These are phyloP conservation scores for Cyclocybe cylindracea DNA, from an alignment of 768 basidiomycete genomes.

Conservation along the genomic window DNA sequence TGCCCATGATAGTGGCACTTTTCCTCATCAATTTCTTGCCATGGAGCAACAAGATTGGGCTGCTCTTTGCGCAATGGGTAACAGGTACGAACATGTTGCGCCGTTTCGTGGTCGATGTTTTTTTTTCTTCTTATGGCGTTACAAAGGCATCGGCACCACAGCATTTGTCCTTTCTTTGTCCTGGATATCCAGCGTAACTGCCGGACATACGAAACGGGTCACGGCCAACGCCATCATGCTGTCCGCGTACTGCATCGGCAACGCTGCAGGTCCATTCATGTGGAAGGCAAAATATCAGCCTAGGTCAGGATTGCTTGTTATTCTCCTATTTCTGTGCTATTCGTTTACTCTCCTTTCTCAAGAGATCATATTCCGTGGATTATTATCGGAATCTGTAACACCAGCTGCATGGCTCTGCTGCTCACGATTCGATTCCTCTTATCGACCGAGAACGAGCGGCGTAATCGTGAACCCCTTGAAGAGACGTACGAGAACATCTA, in stretches of 20 bases:
- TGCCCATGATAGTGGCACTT: conserved; percentile 66
- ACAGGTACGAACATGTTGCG: conserved; percentile 37
- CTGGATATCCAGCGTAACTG: conserved; percentile 67
- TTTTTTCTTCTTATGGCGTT: neutral
- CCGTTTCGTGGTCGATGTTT: no score
- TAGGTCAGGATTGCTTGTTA: conserved; percentile 37
- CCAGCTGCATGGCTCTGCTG: conserved; percentile 45
- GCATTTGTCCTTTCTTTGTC: conserved; percentile 61
- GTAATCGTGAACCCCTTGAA: conserved; percentile 56
- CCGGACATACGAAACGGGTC: conserved; percentile 73
- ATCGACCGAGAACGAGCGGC: conserved; percentile 58
- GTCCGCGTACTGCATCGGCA: conserved; percentile 64
- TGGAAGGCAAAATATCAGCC: conserved; percentile 72
- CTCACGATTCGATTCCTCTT: conserved; percentile 56
- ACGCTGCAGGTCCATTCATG: conserved; percentile 76
- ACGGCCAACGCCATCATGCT: conserved; percentile 76
- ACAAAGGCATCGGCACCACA: conserved; percentile 47
- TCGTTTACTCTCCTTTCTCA: neutral
- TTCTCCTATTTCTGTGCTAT: neutral
- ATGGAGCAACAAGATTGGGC: conserved; percentile 64
- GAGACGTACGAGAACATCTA: conserved; percentile 63
- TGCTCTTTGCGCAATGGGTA: conserved; percentile 58
- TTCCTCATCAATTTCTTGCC: conserved; percentile 68
- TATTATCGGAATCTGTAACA: conserved; percentile 68
- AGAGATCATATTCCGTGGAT: conserved; percentile 80